These are phyloP conservation scores for Clonostachys rosea DNA, from an alignment of 2,329 filamentous ascomycete species.

Conservation along the genomic window DNA sequence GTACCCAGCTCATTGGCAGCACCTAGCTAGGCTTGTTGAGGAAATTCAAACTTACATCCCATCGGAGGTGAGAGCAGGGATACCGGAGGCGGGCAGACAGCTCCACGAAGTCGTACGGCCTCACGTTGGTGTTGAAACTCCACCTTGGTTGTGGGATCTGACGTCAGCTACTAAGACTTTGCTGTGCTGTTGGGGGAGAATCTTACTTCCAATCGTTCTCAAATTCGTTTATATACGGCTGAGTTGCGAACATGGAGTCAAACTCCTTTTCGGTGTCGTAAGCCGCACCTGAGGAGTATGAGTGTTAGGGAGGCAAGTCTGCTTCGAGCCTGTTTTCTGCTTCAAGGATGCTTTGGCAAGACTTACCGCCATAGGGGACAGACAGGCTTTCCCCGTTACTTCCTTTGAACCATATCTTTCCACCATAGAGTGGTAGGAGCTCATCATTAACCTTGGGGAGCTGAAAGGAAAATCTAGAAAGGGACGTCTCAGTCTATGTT, in stretches of 20 bases:
- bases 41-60: constrained; percentile 20
- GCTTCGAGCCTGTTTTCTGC: too few relatives aligned
- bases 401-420: constrained; percentile 34
- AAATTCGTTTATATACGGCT: constrained; percentile 14
- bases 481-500: not conserved
- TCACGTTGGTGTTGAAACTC: constrained; percentile 20
- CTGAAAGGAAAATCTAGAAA: constrained; percentile 17
- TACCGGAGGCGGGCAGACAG: constrained; percentile 19
- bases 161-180: not conserved
- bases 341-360: not conserved
- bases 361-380: constrained; percentile 32
- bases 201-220: constrained; percentile 16
- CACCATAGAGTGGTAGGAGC: constrained; percentile 34
- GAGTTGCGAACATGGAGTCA: constrained; percentile 24
- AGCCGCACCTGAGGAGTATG: constrained; percentile 18
- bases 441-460: constrained; percentile 22
- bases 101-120: constrained; percentile 20
- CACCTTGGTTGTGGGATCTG: constrained; percentile 12
- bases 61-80: constrained; percentile 24
- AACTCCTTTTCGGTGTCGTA: constrained; percentile 32
- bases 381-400: constrained; percentile 31
- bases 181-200: not conserved
- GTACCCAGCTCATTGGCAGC: not conserved
- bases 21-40: not conserved
- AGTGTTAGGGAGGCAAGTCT: not conserved